These are phyloP conservation scores for Venturia carpophila DNA, from an alignment of 2,329 filamentous ascomycete species.

Conservation along the genomic window DNA sequence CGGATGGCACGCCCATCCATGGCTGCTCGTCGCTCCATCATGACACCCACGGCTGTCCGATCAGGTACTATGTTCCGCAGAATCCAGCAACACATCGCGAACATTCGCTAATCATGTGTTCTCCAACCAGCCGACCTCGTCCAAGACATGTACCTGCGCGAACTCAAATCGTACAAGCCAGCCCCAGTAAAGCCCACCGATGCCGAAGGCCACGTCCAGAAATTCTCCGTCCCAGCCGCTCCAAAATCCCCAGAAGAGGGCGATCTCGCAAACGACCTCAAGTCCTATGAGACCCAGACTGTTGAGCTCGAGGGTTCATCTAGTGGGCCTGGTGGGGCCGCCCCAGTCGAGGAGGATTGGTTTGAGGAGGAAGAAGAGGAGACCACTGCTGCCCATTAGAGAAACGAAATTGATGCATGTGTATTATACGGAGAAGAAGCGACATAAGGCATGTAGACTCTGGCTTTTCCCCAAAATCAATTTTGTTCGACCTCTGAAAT, in stretches of 20 bases:
- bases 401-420: neutral
- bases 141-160: slow-evolving; percentile 94
- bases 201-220: slow-evolving; percentile 82
- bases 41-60: slow-evolving; percentile 52
- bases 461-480: slow-evolving; percentile 9
- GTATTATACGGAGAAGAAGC: neutral
- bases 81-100: slow-evolving; percentile 3
- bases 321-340: slow-evolving; percentile 50
- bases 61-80: slow-evolving; percentile 43
- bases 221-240: slow-evolving; percentile 70
- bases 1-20: slow-evolving; percentile 51
- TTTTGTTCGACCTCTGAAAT: neutral
- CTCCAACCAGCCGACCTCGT: slow-evolving; percentile 76
- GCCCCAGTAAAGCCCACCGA: slow-evolving; percentile 76
- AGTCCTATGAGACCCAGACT: slow-evolving; percentile 88
- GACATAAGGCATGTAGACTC: neutral
- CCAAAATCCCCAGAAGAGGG: slow-evolving; percentile 88
- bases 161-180: slow-evolving; percentile 92
- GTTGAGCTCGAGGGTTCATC: slow-evolving; percentile 92
- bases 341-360: slow-evolving; percentile 63
- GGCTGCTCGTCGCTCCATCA: slow-evolving; percentile 54
- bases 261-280: slow-evolving; percentile 83
- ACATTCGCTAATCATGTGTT: slow-evolving; percentile 12
- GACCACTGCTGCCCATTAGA: slow-evolving; percentile 13
- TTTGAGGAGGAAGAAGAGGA: slow-evolving; percentile 61